Evolutionary conservation across 768 basidiomycete genomes (phyloP).

Genomic region (Xerocomus spinulosus): DNA sequence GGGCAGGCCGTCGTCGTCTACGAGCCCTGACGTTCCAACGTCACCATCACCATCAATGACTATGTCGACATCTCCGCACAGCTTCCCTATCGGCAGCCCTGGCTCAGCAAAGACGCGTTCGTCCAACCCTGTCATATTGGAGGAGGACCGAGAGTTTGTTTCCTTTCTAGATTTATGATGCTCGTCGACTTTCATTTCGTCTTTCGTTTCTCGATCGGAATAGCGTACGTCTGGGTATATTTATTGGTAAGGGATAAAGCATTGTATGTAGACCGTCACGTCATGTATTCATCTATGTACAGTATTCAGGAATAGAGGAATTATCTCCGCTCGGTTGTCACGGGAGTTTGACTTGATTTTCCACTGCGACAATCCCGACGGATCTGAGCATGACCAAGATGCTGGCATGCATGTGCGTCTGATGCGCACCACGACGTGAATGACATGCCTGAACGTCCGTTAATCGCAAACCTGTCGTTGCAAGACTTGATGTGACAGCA

Average conservation of each 20-base stretch:
- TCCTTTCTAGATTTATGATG: conserved; percentile 23
- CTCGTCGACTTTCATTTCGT: not conserved
- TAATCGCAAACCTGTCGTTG: not conserved
- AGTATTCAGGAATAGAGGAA: not conserved
- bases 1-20: not conserved
- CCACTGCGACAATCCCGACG: not conserved
- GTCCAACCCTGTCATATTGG: conserved; percentile 4
- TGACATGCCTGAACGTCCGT: not conserved
- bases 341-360: not conserved
- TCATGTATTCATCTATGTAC: not conserved
- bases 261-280: not conserved
- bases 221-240: not conserved
- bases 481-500: not conserved
- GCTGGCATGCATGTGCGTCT: not conserved
- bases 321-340: not conserved
- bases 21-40: not conserved
- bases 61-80: not conserved
- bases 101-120: not conserved
- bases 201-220: not conserved
- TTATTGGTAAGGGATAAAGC: not conserved
- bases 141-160: conserved; percentile 19
- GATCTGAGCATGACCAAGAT: not conserved
- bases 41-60: not conserved
- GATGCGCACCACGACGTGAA: not conserved
- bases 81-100: not conserved